Percentiles rank a stretch among this genome's conserved stretches.
These are phyloP conservation scores for Eleusine indica DNA, from an alignment of 176 grass and related monocot species.

Conservation along the genomic window DNA sequence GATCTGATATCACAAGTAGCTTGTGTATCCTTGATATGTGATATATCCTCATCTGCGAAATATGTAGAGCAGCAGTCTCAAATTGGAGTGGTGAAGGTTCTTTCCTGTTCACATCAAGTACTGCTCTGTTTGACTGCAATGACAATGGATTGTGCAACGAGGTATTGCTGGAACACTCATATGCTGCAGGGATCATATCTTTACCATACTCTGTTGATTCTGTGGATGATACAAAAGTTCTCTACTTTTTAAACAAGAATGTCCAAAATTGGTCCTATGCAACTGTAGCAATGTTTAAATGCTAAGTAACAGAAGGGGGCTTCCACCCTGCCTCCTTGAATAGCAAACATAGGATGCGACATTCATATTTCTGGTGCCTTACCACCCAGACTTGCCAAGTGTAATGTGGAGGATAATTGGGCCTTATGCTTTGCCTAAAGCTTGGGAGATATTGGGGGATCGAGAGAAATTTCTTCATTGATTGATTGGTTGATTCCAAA, in stretches of 20 bases:
- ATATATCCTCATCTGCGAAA: conserved; percentile 37
- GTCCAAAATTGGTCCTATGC: background rate
- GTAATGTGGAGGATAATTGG: too few species aligned
- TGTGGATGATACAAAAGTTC: background rate
- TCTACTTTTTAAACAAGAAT: background rate
- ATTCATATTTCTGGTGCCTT: background rate
- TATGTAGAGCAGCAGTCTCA: conserved; percentile 73
- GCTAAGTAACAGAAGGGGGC: background rate
- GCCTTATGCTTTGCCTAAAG: too few species aligned
- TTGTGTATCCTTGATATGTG: conserved; percentile 32
- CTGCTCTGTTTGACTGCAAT: conserved; percentile 71
- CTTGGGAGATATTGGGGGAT: too few species aligned
- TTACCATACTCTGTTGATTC: background rate
- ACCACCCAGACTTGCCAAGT: background rate
- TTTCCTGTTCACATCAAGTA: conserved; percentile 93
- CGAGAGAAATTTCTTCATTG: too few species aligned
- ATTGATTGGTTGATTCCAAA: too few species aligned
- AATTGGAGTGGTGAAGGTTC: conserved; percentile 93
- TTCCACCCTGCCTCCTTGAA: background rate
- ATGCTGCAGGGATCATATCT: conserved; percentile 8
- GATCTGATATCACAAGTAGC: conserved; percentile 8
- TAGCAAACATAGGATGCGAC: background rate
- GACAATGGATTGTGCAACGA: conserved; percentile 79
- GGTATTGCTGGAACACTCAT: conserved; percentile 42
- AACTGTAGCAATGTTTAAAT: conserved; percentile 17